These are phyloP conservation scores for Ustilago curta DNA, from an alignment of 1,284 basidiomycete genomes.

Conservation along the genomic window DNA sequence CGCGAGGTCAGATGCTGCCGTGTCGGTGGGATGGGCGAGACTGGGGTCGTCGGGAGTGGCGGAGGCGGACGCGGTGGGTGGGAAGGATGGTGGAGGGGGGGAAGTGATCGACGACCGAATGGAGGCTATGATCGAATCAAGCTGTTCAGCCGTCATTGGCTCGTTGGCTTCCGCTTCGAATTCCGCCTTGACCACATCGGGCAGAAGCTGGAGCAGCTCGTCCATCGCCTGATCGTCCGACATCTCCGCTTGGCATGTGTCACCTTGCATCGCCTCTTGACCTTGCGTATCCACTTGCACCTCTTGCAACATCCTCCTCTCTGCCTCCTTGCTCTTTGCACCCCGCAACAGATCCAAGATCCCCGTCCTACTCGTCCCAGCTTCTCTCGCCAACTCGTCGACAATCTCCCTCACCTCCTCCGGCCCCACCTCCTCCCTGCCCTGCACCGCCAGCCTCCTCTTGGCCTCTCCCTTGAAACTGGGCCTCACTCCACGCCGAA, in stretches of 20 bases:
- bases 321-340: conserved; percentile 18
- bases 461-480: conserved; percentile 38
- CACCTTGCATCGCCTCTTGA: neutral
- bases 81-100: neutral
- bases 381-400: conserved; percentile 19
- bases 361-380: conserved; percentile 45
- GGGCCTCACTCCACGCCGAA: conserved; percentile 82
- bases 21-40: conserved; percentile 7
- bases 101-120: conserved; percentile 17
- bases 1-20: conserved; percentile 31
- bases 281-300: conserved; percentile 9
- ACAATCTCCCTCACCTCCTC: conserved; percentile 6
- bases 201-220: conserved; percentile 47
- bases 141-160: conserved; percentile 31
- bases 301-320: conserved; percentile 34
- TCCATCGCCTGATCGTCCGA: conserved; percentile 40
- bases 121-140: conserved; percentile 37
- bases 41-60: neutral
- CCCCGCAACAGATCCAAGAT: conserved; percentile 54
- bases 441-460: conserved; percentile 6
- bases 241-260: conserved; percentile 15
- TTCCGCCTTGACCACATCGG: conserved; percentile 42
- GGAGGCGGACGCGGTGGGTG: neutral
- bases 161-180: conserved; percentile 3
- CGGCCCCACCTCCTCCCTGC: neutral